phyloP scores from a whole-genome alignment of 192 early-diverging fungal species.

The Coemansia sp. region DNA sequence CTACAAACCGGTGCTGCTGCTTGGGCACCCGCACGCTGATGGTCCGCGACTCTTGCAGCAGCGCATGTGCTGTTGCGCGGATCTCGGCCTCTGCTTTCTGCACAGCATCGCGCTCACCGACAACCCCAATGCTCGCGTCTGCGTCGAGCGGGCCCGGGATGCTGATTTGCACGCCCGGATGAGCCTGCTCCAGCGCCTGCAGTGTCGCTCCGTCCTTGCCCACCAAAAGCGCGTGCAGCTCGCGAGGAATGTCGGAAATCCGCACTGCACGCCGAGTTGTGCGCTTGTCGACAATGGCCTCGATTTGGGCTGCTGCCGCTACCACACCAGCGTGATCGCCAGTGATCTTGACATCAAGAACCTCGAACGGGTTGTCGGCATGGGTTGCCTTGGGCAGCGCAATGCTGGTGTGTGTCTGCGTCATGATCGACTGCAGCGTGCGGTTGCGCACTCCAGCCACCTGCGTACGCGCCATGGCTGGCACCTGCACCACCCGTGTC shows the following conservation, averaged over 20 bases:
- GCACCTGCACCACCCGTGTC: slow-evolving; percentile 61
- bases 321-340: slow-evolving; percentile 82
- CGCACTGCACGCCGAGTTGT: slow-evolving; percentile 67
- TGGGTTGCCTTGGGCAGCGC: slow-evolving; percentile 55
- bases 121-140: slow-evolving; percentile 62
- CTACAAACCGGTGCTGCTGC: slow-evolving; percentile 88
- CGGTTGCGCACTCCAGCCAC: slow-evolving; percentile 82
- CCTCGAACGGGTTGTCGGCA: slow-evolving; percentile 62
- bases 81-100: slow-evolving; percentile 63
- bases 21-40: slow-evolving; percentile 76
- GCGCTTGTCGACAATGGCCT: slow-evolving; percentile 72
- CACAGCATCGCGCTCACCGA: slow-evolving; percentile 75
- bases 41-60: slow-evolving; percentile 65
- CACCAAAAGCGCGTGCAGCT: slow-evolving; percentile 80
- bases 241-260: slow-evolving; percentile 65
- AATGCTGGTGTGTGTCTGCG: slow-evolving; percentile 72
- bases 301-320: slow-evolving; percentile 82
- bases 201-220: slow-evolving; percentile 65
- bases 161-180: slow-evolving; percentile 71
- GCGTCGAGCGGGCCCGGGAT: slow-evolving; percentile 61
- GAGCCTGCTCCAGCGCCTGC: slow-evolving; percentile 57
- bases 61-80: slow-evolving; percentile 56
- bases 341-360: slow-evolving; percentile 64
- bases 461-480: slow-evolving; percentile 74
- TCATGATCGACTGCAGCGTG: slow-evolving; percentile 72